Evolutionary conservation across 306 rosid genomes (phyloP), one percentile per base, ranked within the genome.

Genomic region (Cucurbita pepo): DNA sequence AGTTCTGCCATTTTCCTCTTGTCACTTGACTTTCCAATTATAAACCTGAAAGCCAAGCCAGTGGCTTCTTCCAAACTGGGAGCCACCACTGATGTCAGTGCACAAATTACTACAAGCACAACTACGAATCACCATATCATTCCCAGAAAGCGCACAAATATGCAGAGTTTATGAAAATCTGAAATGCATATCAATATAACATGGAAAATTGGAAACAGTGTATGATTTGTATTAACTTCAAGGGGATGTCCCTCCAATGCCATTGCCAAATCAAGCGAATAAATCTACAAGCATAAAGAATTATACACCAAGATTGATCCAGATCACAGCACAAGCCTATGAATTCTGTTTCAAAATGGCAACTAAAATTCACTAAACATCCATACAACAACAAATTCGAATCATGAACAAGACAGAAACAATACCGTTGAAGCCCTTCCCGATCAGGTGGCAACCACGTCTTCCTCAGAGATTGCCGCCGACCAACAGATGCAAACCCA

Each of bases 1-100:
- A 95, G 97, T 25, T 86, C 89, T 16, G 76, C 58, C 97, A 91
- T 95, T 85, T 95, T 84, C 4, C 61, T 76, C 78, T 72, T 85
- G 71, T 89, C 95, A 71, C 67, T 84, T 38, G 90, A 86, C 80
- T 78, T 89, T 75, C 99, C 97, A 72, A 95, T 91, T 51, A 95
- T 70, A 86, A 95, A 95, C 84, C 96, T 86, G 82, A 95, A 88
- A 52, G 96, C 90, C 80, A 95, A 77, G 57, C 99, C 99, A 72
- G 99, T 91, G 65, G 99, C 89, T 79, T 95, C 97, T 83, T 95
- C 97, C 88, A 95, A 84, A 56, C 97, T 95, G 89, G 90, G 80
- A 80, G 75, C 73, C 79, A 72, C 44, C 30, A 56, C 72, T 41
- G 77, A 78, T 83, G 75, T 73, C 79, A 73, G 56, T 62, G 51